These are phyloP conservation scores for Pinus tabuliformis DNA, from an alignment of 75 land plant genomes.

Conservation along the genomic window DNA sequence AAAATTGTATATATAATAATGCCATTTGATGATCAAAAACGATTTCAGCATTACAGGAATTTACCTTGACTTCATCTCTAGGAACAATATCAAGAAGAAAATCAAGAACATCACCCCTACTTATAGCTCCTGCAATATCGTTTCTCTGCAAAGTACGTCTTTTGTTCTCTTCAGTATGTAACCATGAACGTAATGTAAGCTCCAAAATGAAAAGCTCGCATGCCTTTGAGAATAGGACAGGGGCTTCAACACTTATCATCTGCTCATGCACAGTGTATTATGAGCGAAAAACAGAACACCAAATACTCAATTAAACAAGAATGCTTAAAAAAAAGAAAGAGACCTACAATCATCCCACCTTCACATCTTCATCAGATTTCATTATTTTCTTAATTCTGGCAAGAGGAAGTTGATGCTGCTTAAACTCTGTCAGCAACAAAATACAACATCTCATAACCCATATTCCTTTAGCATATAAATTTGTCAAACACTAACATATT, in stretches of 20 bases:
- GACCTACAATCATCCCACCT: constrained; percentile 26
- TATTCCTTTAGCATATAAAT: too few species aligned
- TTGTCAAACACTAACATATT: too few species aligned
- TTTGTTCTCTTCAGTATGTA: constrained; percentile 58
- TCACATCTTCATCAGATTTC: constrained; percentile 62
- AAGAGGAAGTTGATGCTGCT: constrained; percentile 54
- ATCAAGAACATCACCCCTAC: constrained; percentile 34
- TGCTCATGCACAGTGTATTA: neutral
- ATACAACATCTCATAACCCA: too few species aligned
- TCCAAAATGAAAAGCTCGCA: constrained; percentile 69
- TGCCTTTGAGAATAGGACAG: constrained; percentile 58
- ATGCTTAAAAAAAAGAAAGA: neutral
- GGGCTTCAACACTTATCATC: constrained; percentile 46
- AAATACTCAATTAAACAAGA: neutral
- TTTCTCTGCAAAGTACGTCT: constrained; percentile 54
- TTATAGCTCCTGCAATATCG: constrained; percentile 51
- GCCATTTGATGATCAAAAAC: too few species aligned
- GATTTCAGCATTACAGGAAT: too few species aligned
- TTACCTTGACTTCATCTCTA: constrained; percentile 39
- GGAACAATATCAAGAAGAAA: constrained; percentile 42
- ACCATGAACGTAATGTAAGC: constrained; percentile 66
- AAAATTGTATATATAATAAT: too few species aligned
- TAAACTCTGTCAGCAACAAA: constrained; percentile 24
- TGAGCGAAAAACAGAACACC: neutral
- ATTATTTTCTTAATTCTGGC: constrained; percentile 62